phyloP scores from a whole-genome alignment of 192 early-diverging fungal genomes.

The Umbelopsis sp. region DNA sequence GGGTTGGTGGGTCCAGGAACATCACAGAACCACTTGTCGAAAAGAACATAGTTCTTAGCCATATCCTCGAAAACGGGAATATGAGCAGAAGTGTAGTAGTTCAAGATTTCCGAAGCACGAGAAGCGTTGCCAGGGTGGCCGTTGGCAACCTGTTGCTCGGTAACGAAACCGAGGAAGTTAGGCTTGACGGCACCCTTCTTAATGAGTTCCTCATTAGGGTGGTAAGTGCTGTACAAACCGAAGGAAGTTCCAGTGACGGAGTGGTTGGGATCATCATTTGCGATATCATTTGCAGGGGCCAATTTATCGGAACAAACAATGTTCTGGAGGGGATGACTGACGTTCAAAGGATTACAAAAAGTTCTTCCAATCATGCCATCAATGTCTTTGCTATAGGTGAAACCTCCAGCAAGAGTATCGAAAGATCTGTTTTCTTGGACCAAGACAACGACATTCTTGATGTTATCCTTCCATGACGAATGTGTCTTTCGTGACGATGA shows the following conservation, averaged over 20 bases:
- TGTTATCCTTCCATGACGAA: conserved; percentile 8
- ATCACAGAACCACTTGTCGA: conserved; percentile 25
- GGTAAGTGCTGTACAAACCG: conserved; percentile 13
- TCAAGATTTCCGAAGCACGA: conserved; percentile 22
- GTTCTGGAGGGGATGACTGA: neutral
- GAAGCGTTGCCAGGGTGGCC: neutral
- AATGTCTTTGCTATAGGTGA: conserved; percentile 17
- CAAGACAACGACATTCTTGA: conserved; percentile 28
- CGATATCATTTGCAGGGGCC: conserved; percentile 18
- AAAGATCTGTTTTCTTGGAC: conserved; percentile 26
- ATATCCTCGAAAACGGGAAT: conserved; percentile 23
- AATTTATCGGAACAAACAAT: conserved; percentile 22
- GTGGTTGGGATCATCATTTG: conserved; percentile 27
- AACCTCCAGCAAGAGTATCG: conserved; percentile 21
- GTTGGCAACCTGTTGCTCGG: conserved; percentile 14
- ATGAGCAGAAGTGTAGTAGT: conserved; percentile 23
- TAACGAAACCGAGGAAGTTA: conserved; percentile 10
- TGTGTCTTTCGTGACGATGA: neutral
- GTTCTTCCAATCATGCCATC: conserved; percentile 10
- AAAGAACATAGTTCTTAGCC: conserved; percentile 28
- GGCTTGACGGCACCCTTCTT: neutral
- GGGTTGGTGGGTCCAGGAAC: conserved; percentile 30
- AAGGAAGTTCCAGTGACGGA: conserved; percentile 7
- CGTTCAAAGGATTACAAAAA: conserved; percentile 29
- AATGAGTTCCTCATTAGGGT: conserved; percentile 11